Conservation (phyloP, 2,329 filamentous ascomycete genomes). For the Coniochaeta pulveracea region DNA sequence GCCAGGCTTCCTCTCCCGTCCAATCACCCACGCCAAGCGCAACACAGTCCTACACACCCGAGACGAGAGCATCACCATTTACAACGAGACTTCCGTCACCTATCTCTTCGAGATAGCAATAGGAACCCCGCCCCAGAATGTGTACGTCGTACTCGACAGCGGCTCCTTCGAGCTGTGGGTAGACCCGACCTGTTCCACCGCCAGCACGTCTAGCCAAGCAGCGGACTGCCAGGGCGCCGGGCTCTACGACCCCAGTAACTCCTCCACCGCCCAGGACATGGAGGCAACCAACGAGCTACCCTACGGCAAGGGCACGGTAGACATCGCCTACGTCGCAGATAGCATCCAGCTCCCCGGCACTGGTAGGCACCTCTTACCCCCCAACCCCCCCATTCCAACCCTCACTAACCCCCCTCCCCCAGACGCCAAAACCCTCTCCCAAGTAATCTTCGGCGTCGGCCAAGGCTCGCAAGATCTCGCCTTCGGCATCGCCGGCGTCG, state of each 20-base stretch:
- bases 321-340: conserved; percentile 18
- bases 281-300: conserved; percentile 10
- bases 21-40: conserved; percentile 2
- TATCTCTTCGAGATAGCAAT: conserved; percentile 16
- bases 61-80: background rate
- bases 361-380: conserved; percentile 8
- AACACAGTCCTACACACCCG: background rate
- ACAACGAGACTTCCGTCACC: conserved; percentile 1
- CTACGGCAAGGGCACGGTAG: conserved; percentile 19
- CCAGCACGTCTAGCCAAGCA: conserved; percentile 20
- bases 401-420: conserved; percentile 1
- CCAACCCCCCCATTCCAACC: background rate
- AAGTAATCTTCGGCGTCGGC: conserved; percentile 20
- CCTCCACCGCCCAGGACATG: conserved; percentile 12
- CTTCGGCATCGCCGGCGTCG: conserved; percentile 20
- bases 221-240: conserved; percentile 27
- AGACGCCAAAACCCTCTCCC: conserved; percentile 12
- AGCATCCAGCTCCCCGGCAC: conserved; percentile 16
- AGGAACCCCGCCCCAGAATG: conserved; percentile 34
- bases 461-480: conserved; percentile 15
- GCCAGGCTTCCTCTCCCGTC: background rate
- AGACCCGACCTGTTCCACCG: conserved; percentile 41
- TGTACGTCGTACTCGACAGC: conserved; percentile 38
- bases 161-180: conserved; percentile 45
- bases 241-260: conserved; percentile 19